phyloP scores from a whole-genome alignment of 495 filamentous ascomycete genomes.

The Hypoxylon rickii region DNA sequence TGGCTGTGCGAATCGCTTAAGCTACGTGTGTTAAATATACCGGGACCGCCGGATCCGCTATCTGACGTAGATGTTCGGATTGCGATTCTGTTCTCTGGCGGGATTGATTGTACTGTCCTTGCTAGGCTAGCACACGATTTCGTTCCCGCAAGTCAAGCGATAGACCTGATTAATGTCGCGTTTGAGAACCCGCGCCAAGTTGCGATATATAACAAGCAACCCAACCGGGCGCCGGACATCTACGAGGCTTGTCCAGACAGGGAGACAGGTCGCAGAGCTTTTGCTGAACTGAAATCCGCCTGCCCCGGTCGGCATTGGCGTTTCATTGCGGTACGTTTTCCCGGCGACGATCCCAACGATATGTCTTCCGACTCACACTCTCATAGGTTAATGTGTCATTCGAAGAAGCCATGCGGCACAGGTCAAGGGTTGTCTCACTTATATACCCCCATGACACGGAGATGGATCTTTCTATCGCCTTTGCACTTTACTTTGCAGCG shows the following conservation, averaged over 20 bases:
- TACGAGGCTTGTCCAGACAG: conserved; percentile 92
- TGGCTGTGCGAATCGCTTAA: conserved; percentile 67
- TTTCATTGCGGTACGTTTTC: conserved; percentile 66
- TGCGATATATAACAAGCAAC: conserved; percentile 21
- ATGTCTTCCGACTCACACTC: conserved; percentile 10
- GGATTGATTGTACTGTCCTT: conserved; percentile 88
- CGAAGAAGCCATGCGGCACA: conserved; percentile 70
- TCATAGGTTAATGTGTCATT: conserved; percentile 82
- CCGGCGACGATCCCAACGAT: background rate
- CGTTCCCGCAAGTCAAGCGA: conserved; percentile 65
- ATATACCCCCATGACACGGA: conserved; percentile 95
- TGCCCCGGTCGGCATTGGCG: conserved; percentile 79
- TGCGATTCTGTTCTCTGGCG: conserved; percentile 91
- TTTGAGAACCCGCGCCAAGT: conserved; percentile 85
- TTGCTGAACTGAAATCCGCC: conserved; percentile 68
- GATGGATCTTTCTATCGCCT: conserved; percentile 97
- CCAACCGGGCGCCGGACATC: conserved; percentile 36
- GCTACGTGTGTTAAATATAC: conserved; percentile 70
- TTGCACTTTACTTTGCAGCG: conserved; percentile 90
- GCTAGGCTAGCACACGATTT: conserved; percentile 83
- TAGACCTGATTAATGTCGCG: conserved; percentile 93
- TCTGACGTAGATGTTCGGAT: conserved; percentile 55
- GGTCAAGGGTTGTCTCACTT: conserved; percentile 68
- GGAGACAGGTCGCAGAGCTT: conserved; percentile 77
- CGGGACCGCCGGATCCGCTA: conserved; percentile 50